Evolutionary conservation across 2,329 filamentous ascomycete genomes (phyloP), one percentile per base, ranked within the genome.

Genomic region (Tolypocladium tropicale): DNA sequence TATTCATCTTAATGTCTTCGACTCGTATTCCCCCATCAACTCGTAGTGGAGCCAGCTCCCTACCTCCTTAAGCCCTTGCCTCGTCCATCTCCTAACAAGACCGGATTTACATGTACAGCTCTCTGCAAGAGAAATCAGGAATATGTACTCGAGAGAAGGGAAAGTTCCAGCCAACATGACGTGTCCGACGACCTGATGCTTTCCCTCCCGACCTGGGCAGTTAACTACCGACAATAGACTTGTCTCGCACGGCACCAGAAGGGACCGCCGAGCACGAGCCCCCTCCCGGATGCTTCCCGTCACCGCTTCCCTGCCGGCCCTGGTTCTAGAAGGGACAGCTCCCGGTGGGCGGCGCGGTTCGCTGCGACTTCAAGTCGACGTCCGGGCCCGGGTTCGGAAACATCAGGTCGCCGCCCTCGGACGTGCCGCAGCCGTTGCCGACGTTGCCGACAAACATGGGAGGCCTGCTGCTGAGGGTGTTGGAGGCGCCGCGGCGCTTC

Each of bases 361-460:
- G 68, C 54, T 64, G 60, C 23, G 70, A 69, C 53, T 66, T 68
- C 55, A 68, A 67, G 64, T 68, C 70, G 49, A 83, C 77, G 56
- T 81, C 77, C 0, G 75, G 70, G 52, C 88, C 88, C 7, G 86
- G 84, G 54, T 83, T 68, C 41, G 88, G 87, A 73, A 86, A 90
- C 62, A 76, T 65, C 37, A 88, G 76, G 57, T 88, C 82, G 50
- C 75, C 67, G 39, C 76, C 73, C 64, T 85, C 82, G 7, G 70
- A 67, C 37, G 84, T 87, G 46, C 67, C 74, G 72, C 86, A 90
- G 52, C 72, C 75, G 54, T 81, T 79, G 51, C 70, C 72, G 53
- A 89, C 71, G 68, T 91, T 91, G 71, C 85, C 87, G 54, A 86
- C 78, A 67, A 90, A 91, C 70, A 91, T 80, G 51, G 77, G 70